Evolutionary conservation across 2,329 filamentous ascomycete genomes (phyloP).

Genomic region (Chalaropsis ovoidea): DNA sequence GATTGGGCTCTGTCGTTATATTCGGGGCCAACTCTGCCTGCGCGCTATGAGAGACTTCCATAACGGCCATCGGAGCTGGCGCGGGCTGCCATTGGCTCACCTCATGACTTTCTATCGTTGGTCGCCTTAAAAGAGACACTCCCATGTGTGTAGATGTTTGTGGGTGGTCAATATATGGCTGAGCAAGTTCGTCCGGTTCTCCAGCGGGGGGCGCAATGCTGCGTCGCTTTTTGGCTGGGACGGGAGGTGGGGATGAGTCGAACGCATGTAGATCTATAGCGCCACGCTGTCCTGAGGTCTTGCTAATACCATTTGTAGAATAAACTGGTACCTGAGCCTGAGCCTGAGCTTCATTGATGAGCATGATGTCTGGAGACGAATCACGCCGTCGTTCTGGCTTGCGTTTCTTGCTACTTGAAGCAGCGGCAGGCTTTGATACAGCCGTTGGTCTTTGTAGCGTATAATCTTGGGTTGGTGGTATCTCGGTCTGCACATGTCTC

Average conservation of each 20-base stretch:
- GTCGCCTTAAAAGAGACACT: background rate
- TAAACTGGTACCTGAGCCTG: background rate
- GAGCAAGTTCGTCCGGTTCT: background rate
- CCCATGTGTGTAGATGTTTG: background rate
- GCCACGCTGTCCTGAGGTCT: background rate
- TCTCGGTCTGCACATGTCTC: background rate
- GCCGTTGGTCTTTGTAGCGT: background rate
- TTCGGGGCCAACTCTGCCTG: background rate
- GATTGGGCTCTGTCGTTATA: background rate
- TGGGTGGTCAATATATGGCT: background rate
- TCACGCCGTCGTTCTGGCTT: background rate
- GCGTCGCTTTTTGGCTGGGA: constrained; percentile 8
- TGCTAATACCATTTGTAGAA: background rate
- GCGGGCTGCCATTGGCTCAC: background rate
- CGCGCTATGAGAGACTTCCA: constrained; percentile 26
- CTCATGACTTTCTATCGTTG: background rate
- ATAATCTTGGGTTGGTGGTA: background rate
- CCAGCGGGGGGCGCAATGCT: background rate
- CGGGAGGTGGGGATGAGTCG: background rate
- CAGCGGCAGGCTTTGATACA: background rate
- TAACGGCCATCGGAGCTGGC: constrained; percentile 23
- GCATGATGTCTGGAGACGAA: constrained; percentile 12
- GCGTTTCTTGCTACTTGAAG: background rate
- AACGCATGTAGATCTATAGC: constrained; percentile 9
- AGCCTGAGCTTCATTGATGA: background rate